These are phyloP conservation scores for Millerago galiae DNA, from an alignment of 805 yeast species.

Conservation along the genomic window DNA sequence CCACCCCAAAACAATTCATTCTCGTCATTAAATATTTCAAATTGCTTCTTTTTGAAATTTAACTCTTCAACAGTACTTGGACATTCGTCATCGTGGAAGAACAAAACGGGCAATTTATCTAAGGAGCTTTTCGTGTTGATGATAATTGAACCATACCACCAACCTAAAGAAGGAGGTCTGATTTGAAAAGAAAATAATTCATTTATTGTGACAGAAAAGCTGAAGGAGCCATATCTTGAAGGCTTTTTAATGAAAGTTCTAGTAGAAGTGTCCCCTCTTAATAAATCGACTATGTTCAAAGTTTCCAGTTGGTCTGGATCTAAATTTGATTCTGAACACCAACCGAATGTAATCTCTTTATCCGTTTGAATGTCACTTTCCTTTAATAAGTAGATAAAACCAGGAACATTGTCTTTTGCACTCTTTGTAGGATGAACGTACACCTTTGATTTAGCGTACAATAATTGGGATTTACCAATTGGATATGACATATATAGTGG, in stretches of 20 bases:
- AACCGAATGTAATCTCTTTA: slow-evolving; percentile 52
- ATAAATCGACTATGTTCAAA: slow-evolving; percentile 46
- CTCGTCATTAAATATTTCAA: slow-evolving; percentile 64
- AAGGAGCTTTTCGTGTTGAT: slow-evolving; percentile 56
- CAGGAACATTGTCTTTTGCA: slow-evolving; percentile 71
- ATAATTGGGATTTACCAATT: slow-evolving; percentile 22
- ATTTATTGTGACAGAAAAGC: slow-evolving; percentile 57
- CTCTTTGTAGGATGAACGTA: slow-evolving; percentile 77
- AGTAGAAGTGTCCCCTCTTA: not conserved
- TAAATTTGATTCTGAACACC: slow-evolving; percentile 55
- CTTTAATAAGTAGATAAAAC: slow-evolving; percentile 61
- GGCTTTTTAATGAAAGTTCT: slow-evolving; percentile 44
- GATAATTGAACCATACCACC: slow-evolving; percentile 89
- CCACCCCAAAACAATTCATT: slow-evolving; percentile 87
- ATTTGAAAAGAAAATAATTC: slow-evolving; percentile 74
- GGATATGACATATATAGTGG: slow-evolving; percentile 4
- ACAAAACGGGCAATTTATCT: slow-evolving; percentile 72
- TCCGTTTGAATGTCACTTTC: slow-evolving; percentile 39
- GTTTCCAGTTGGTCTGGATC: slow-evolving; percentile 38
- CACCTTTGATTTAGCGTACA: slow-evolving; percentile 57
- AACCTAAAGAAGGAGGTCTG: slow-evolving; percentile 75
- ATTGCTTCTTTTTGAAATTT: slow-evolving; percentile 50
- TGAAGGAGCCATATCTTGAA: slow-evolving; percentile 43
- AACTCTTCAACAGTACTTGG: slow-evolving; percentile 66
- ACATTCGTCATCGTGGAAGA: slow-evolving; percentile 87